Base-by-base conservation (phyloP, 2,329 filamentous ascomycete species). In the Colletotrichum shisoi region DNA sequence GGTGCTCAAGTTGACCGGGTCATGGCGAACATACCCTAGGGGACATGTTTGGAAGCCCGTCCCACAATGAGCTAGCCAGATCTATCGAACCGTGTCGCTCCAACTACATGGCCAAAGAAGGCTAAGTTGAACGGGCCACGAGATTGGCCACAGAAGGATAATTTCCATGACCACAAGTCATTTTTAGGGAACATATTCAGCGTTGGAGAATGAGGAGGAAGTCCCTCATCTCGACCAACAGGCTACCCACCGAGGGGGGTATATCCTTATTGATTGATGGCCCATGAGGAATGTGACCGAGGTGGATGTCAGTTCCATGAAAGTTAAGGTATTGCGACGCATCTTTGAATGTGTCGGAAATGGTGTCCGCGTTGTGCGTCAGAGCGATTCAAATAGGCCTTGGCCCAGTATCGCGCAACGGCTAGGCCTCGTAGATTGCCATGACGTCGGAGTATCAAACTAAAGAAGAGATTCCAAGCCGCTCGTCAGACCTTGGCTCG, bases 31-130 rank as follows among this genome's bases (percentile, higher is more conserved):
- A 37, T 19, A 44, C 60, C 61, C 64, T 64, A 40, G 24, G 24
- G 27, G 40, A 56, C 17, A 44, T 44, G 40, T 49, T 42, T 58
- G 11, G 31, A 57, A 51, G 62, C 57, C 66, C 56, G 57, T 61
- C 49, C 57, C 40, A 57, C 67, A 53, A 46, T 46, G 39, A 62
- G 62, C 66, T 68, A 53, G 52, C 63, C 45, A 57, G 62, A 68
- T 65, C 54, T 46, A 59, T 60, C 65, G 60, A 49, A 67, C 46
- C 61, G 57, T 40, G 67, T 68, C 56, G 53, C 34, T 62, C 46
- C 49, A 48, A 37, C 57, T 27, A 37, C 63, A 52, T 68, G 49
- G 52, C 42, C 54, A 40, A 42, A 57, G 31, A n/a, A 67, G 56
- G 31, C 56, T 40, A 31, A 45, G 45, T n/a, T 56, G 45, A 45